These are phyloP conservation scores for Salix koriyanagi DNA, from an alignment of 345 rosid genomes.

Conservation along the genomic window DNA sequence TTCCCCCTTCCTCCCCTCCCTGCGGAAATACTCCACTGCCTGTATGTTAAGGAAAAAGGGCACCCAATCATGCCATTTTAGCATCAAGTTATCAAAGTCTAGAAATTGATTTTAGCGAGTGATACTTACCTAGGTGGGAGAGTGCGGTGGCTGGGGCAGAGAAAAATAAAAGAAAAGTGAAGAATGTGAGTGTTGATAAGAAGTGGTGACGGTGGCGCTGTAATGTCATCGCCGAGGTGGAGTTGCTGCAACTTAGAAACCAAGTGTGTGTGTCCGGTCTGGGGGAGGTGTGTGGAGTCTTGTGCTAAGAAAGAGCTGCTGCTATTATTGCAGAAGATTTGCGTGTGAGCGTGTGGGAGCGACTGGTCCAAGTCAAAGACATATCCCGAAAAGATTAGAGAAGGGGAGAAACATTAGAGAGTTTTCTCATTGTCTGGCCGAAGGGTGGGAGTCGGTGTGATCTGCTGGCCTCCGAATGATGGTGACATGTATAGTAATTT, in stretches of 20 bases:
- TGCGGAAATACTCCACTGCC: conserved; percentile 16
- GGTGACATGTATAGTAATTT: conserved; percentile 1
- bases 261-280: not conserved
- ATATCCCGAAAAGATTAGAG: conserved; percentile 10
- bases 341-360: conserved; percentile 4
- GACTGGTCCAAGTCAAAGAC: conserved; percentile 40
- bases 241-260: not conserved
- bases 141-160: conserved; percentile 31
- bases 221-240: conserved; percentile 48
- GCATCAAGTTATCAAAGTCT: not conserved
- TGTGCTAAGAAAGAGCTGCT: not conserved
- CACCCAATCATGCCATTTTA: not conserved
- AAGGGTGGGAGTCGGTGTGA: conserved; percentile 12
- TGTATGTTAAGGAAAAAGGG: conserved; percentile 12
- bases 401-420: conserved; percentile 9
- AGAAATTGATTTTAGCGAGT: not conserved
- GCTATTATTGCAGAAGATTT: not conserved
- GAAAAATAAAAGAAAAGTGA: conserved; percentile 54
- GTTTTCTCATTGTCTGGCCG: conserved; percentile 28
- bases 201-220: conserved; percentile 34
- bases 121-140: conserved; percentile 31
- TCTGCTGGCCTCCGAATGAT: conserved; percentile 15
- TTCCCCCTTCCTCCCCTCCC: conserved; percentile 31
- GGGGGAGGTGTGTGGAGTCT: not conserved
- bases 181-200: conserved; percentile 37